Evolutionary conservation across 805 yeast species (phyloP).

Genomic region (Lipomyces spencermartinsiae): DNA sequence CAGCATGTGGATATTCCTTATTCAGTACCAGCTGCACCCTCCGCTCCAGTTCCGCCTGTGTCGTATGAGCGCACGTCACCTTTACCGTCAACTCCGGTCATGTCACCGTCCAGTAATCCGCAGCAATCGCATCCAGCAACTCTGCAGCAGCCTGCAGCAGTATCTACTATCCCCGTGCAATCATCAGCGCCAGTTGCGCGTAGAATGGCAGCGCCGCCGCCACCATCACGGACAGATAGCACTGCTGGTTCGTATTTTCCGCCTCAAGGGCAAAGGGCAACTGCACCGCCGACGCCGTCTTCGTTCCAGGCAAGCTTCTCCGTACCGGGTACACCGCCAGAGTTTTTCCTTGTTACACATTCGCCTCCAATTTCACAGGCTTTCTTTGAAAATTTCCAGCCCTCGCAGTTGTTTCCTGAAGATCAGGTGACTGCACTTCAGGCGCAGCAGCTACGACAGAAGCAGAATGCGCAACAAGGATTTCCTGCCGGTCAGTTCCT

Average conservation of each 20-base stretch:
- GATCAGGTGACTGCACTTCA: slow-evolving; percentile 17
- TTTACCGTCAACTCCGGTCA: slow-evolving; percentile 8
- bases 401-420: slow-evolving; percentile 61
- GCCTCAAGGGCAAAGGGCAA: slow-evolving; percentile 8
- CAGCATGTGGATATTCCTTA: not conserved
- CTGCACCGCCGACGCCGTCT: slow-evolving; percentile 23
- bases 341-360: slow-evolving; percentile 45
- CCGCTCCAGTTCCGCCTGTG: slow-evolving; percentile 21
- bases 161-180: not conserved
- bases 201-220: slow-evolving; percentile 3
- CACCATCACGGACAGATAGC: not conserved
- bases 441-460: not conserved
- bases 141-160: slow-evolving; percentile 3
- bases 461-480: not conserved
- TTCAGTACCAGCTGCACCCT: not conserved
- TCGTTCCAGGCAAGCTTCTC: slow-evolving; percentile 30
- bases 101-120: not conserved
- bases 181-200: not conserved
- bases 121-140: slow-evolving; percentile 8
- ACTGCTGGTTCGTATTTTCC: slow-evolving; percentile 6
- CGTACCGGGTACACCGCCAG: slow-evolving; percentile 42
- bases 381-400: slow-evolving; percentile 60
- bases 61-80: slow-evolving; percentile 26
- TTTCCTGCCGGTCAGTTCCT: not conserved
- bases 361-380: slow-evolving; percentile 42